Evolutionary conservation across 2,329 filamentous ascomycete genomes (phyloP), one percentile per base, ranked within the genome.

Genomic region (Arthroderma uncinatum): DNA sequence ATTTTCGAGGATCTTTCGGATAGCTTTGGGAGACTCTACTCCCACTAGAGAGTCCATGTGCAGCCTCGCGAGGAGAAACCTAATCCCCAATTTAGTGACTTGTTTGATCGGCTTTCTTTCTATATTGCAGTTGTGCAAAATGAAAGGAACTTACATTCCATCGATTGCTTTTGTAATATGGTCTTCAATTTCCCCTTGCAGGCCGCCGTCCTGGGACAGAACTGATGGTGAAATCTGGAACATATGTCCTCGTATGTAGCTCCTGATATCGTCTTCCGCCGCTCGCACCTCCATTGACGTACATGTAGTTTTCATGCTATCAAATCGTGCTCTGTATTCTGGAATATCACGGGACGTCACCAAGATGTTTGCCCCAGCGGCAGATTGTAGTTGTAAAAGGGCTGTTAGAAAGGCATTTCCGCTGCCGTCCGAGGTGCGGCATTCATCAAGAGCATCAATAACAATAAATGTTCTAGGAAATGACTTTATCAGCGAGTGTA

Each of bases 371-470:
- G 34, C 34, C 34, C 34, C 34, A 2, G 9, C 2, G 3, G 2
- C 9, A n/a, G 3, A 4, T 12, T 37, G 9, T 2, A 37, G 4
- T 37, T 37, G 2, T 2, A 37, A 12, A 3, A 37, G 3, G 4
- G 3, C 34, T 3, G 9, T n/a, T 4, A 37, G 2, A 12, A 37
- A 9, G 4, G 2, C 9, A 4, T 2, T 4, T 37, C 9, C 4
- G 14, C 10, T 4, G 34, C 42, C 39, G 14, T 56, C 33, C 25
- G 36, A 50, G 19, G 52, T 42, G 1, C 50, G n/a, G 16, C 37
- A 63, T 60, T 64, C 63, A 52, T 65, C 63, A 5, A 65, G 39
- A 9, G 60, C 64, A 53, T 65, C 64, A 19, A 65, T 30, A 16
- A 64, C 39, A 39, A 65, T 54, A 21, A 60, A 64, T 5, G 58